A percentile compares a stretch with the other conserved stretches of the same genome.
These are phyloP conservation scores for Dothideomycetidae sp. DNA, from an alignment of 2,329 filamentous ascomycete genomes.

Conservation along the genomic window DNA sequence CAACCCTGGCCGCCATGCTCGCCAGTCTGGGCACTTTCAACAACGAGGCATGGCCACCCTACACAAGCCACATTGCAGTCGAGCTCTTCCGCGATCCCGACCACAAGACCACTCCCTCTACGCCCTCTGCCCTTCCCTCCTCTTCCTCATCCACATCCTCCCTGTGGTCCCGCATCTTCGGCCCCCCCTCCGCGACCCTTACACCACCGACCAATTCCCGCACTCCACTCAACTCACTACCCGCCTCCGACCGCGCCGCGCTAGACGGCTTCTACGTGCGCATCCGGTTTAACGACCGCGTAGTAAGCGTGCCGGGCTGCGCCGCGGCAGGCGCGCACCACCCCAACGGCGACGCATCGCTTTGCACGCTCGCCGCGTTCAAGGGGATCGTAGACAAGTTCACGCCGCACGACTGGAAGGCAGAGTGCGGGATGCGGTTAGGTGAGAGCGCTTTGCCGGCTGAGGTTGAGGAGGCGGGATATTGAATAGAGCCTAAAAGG, in stretches of 20 bases:
- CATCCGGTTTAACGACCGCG: constrained; percentile 76
- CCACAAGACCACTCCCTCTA: constrained; percentile 14
- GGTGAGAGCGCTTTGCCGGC: constrained; percentile 39
- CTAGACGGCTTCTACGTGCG: constrained; percentile 75
- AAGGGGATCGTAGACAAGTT: constrained; percentile 85
- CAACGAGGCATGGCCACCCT: constrained; percentile 69
- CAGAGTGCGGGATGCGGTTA: constrained; percentile 45
- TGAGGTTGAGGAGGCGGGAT: constrained; percentile 13
- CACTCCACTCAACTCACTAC: constrained; percentile 43
- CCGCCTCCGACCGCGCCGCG: constrained; percentile 40
- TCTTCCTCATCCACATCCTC: constrained; percentile 15
- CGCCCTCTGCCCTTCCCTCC: constrained; percentile 14
- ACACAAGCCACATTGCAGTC: constrained; percentile 80
- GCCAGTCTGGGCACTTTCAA: constrained; percentile 64
- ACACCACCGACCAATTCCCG: constrained; percentile 25
- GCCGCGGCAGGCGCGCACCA: constrained; percentile 64
- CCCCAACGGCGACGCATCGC: constrained; percentile 60
- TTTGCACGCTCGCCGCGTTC: constrained; percentile 87
- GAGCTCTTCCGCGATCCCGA: constrained; percentile 60
- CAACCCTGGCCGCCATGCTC: constrained; percentile 70
- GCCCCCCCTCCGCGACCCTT: constrained; percentile 14
- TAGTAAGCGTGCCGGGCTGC: constrained; percentile 73
- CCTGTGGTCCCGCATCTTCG: constrained; percentile 25
- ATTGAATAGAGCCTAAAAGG: no score
- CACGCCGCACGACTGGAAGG: constrained; percentile 66